Evolutionary conservation across 2,329 filamentous ascomycete species (phyloP).

Genomic region (Ophiocordyceps camponoti-floridani): DNA sequence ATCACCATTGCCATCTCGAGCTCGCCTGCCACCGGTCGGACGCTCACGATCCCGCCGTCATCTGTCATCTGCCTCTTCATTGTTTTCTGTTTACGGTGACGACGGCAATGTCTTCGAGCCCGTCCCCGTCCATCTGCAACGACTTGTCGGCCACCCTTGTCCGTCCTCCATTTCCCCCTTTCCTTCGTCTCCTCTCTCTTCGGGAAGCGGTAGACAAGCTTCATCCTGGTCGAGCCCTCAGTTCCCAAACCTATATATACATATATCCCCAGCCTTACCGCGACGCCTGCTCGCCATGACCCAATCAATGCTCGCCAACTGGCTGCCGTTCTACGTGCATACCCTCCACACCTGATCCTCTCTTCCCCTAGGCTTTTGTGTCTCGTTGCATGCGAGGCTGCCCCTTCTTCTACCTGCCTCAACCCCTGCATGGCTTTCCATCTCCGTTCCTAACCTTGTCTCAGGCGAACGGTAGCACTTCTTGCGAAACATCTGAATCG

Average conservation of each 20-base stretch:
- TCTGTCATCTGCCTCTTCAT: neutral
- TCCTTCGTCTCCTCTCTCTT: neutral
- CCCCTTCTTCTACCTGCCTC: neutral
- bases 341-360: neutral
- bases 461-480: neutral
- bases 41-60: neutral
- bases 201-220: too few relatives aligned
- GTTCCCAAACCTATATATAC: neutral
- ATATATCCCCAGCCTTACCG: neutral
- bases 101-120: neutral
- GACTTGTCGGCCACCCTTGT: neutral
- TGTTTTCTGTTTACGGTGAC: too few relatives aligned
- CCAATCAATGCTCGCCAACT: conserved; percentile 19
- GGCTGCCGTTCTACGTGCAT: conserved; percentile 2
- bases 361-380: neutral
- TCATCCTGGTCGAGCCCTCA: too few relatives aligned
- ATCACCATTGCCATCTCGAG: neutral
- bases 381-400: neutral
- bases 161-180: neutral
- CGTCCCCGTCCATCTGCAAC: neutral
- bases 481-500: neutral
- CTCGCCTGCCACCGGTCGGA: too few relatives aligned
- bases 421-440: neutral
- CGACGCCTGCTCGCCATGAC: conserved; percentile 2
- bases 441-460: neutral